A percentile compares a stretch with the other conserved stretches of the same genome.
phyloP scores from a whole-genome alignment of 2,329 filamentous ascomycete genomes.

The Penicillium sp. region DNA sequence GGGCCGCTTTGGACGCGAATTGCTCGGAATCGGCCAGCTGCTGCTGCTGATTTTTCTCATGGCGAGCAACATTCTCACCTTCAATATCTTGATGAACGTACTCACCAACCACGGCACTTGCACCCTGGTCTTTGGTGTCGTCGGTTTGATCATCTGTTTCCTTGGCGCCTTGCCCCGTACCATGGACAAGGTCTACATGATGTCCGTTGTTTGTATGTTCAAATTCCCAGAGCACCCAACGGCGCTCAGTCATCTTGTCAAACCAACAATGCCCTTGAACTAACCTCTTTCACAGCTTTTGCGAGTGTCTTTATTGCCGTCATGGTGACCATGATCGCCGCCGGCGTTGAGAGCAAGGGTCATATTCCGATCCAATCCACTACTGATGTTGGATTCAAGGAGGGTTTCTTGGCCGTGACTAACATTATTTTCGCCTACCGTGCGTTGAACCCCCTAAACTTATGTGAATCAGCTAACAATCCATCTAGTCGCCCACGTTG shows the following conservation, averaged over 20 bases:
- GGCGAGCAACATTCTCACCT: constrained; percentile 69
- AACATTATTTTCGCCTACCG: constrained; percentile 73
- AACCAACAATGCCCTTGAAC: background rate
- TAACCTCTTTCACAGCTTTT: constrained; percentile 48
- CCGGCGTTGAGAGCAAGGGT: constrained; percentile 54
- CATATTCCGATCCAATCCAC: constrained; percentile 36
- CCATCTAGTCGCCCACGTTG: constrained; percentile 55
- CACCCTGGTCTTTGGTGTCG: constrained; percentile 62
- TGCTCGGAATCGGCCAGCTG: constrained; percentile 62
- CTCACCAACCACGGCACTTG: constrained; percentile 63
- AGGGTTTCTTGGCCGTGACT: constrained; percentile 60
- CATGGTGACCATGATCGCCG: constrained; percentile 64
- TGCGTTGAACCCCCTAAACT: constrained; percentile 10
- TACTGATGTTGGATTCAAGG: constrained; percentile 47
- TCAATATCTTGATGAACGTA: constrained; percentile 66
- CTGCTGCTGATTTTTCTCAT: constrained; percentile 68
- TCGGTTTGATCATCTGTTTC: constrained; percentile 60
- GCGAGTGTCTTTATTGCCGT: constrained; percentile 64
- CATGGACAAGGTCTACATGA: constrained; percentile 60
- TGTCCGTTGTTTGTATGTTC: constrained; percentile 57
- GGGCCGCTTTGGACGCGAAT: constrained; percentile 61
- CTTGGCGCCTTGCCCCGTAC: constrained; percentile 62
- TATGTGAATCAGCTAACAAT: background rate
- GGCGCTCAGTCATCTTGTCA: background rate
- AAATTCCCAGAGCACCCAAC: background rate